Evolutionary conservation across 2,329 filamentous ascomycete genomes (phyloP).

Genomic region (Chaetomiaceae sp.): DNA sequence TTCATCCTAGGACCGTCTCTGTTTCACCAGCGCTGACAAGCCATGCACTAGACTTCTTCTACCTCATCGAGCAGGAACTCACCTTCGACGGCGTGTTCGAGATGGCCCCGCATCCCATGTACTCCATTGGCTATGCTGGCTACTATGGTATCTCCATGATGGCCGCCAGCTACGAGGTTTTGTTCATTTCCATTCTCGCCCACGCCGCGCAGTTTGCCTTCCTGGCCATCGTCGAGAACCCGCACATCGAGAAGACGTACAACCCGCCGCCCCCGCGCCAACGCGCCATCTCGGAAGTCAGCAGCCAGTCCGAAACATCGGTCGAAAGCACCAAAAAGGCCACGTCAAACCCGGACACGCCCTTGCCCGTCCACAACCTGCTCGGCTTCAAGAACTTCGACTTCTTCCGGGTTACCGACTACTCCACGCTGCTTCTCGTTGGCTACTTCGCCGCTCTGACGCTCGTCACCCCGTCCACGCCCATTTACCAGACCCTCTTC

Average conservation of each 20-base stretch:
- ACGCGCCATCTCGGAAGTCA: slow-evolving; percentile 32
- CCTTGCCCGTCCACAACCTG: slow-evolving; percentile 71
- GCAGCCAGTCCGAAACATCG: slow-evolving; percentile 20
- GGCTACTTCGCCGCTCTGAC: slow-evolving; percentile 70
- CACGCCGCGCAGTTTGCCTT: slow-evolving; percentile 94
- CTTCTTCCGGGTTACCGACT: slow-evolving; percentile 79
- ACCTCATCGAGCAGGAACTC: slow-evolving; percentile 92
- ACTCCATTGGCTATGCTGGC: slow-evolving; percentile 94
- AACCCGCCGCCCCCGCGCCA: slow-evolving; percentile 77
- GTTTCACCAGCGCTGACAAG: slow-evolving; percentile 9
- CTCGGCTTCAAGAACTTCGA: slow-evolving; percentile 81
- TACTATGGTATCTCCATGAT: slow-evolving; percentile 99
- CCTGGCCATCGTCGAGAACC: slow-evolving; percentile 85
- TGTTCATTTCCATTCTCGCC: slow-evolving; percentile 93
- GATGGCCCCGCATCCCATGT: slow-evolving; percentile 98
- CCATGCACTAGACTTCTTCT: slow-evolving; percentile 82
- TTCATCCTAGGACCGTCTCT: neutral
- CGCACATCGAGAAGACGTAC: slow-evolving; percentile 97
- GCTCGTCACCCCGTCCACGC: slow-evolving; percentile 69
- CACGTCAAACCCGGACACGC: slow-evolving; percentile 29
- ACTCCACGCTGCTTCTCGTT: slow-evolving; percentile 69
- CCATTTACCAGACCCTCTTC: slow-evolving; percentile 70
- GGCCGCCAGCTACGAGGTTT: slow-evolving; percentile 93
- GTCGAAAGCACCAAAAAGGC: slow-evolving; percentile 3
- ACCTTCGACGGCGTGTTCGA: slow-evolving; percentile 99